These are phyloP conservation scores for Corymbia maculata DNA, from an alignment of 345 rosid species.

Conservation along the genomic window DNA sequence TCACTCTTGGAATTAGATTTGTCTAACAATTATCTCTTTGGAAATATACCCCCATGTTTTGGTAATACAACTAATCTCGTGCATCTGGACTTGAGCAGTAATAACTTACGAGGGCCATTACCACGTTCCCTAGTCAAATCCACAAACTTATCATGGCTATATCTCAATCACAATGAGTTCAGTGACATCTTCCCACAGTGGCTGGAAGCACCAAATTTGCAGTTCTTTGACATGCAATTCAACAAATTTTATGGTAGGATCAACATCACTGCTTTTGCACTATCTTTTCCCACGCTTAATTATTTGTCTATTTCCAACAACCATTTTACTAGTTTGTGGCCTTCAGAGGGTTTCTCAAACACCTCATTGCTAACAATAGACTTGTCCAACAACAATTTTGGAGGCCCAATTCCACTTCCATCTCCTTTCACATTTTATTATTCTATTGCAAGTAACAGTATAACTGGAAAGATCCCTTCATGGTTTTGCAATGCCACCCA, in stretches of 20 bases:
- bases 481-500: background rate
- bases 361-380: background rate
- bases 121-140: background rate
- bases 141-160: background rate
- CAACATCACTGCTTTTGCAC: background rate
- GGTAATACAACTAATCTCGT: background rate
- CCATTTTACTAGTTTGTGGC: background rate
- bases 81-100: background rate
- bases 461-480: conserved; percentile 9
- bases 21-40: background rate
- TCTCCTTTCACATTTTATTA: background rate
- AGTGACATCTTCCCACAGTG: background rate
- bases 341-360: background rate
- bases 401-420: conserved; percentile 3
- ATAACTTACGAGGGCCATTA: background rate
- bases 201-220: accelerated
- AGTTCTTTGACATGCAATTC: background rate
- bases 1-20: background rate
- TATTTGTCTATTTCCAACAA: background rate
- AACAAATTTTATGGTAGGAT: background rate
- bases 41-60: background rate
- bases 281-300: accelerated
- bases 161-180: background rate
- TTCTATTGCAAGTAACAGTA: background rate
- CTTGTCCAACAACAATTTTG: background rate